Evolutionary conservation across 768 basidiomycete genomes (phyloP).

Genomic region (Suillus americanus): DNA sequence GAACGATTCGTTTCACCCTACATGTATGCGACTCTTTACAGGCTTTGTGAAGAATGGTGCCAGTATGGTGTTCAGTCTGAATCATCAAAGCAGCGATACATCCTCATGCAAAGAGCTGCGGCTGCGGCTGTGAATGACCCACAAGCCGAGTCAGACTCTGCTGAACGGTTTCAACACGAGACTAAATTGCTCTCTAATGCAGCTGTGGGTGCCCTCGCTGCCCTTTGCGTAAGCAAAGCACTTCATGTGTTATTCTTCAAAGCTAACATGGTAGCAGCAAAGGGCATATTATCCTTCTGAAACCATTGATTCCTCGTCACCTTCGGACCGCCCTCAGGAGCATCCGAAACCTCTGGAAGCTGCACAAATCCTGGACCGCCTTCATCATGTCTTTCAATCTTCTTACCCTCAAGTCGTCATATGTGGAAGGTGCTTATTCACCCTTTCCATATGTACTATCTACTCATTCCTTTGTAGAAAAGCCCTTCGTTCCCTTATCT

Average conservation of each 20-base stretch:
- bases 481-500: constrained; percentile 68
- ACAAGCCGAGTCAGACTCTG: constrained; percentile 47
- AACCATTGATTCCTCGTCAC: constrained; percentile 51
- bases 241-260: background rate
- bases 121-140: constrained; percentile 55
- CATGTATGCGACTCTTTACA: constrained; percentile 77
- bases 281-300: constrained; percentile 76
- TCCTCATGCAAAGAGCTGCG: constrained; percentile 69
- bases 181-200: constrained; percentile 73
- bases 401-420: constrained; percentile 40
- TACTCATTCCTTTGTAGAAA: constrained; percentile 49
- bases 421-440: constrained; percentile 25
- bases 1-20: constrained; percentile 76
- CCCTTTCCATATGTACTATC: constrained; percentile 13
- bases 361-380: constrained; percentile 55
- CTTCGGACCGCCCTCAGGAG: constrained; percentile 59
- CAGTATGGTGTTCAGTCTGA: constrained; percentile 78
- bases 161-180: constrained; percentile 68
- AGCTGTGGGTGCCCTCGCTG: constrained; percentile 83
- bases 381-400: constrained; percentile 69
- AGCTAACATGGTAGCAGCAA: constrained; percentile 45
- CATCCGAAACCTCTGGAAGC: constrained; percentile 54
- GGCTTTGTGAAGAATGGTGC: constrained; percentile 93
- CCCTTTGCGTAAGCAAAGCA: constrained; percentile 71
- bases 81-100: constrained; percentile 64